A percentile compares a stretch with the other conserved stretches of the same genome.
Evolutionary conservation across 176 grass and related monocot species (phyloP).

Genomic region (Carex kokanica): DNA sequence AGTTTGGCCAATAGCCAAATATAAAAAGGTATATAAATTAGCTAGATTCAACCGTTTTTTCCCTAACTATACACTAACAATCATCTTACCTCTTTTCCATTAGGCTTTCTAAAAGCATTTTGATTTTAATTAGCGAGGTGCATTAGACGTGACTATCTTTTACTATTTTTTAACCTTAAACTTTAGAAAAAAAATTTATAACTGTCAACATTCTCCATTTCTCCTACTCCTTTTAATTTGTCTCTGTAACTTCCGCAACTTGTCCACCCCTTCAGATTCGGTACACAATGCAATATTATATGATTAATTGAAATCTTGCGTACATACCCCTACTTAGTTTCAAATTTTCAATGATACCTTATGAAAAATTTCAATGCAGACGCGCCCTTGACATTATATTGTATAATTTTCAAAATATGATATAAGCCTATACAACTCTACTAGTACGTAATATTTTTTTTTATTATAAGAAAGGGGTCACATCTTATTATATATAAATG

Average conservation of each 20-base stretch:
- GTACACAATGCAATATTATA: not conserved
- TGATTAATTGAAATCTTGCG: not conserved
- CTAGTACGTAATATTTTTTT: no score
- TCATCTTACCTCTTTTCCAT: not conserved
- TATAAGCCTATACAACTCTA: not conserved
- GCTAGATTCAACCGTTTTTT: conserved; percentile 36
- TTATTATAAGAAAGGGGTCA: no score
- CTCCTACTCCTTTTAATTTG: not conserved
- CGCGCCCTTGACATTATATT: not conserved
- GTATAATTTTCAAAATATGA: not conserved
- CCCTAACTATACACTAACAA: conserved; percentile 54
- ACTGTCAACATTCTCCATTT: conserved; percentile 22
- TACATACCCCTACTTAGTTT: not conserved
- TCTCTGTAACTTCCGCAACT: conserved; percentile 11
- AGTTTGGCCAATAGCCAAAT: conserved; percentile 1
- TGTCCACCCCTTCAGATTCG: not conserved
- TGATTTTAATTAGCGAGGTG: conserved; percentile 25
- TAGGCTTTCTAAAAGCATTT: not conserved
- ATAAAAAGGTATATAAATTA: conserved; percentile 10
- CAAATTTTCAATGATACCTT: not conserved
- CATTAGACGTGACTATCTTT: conserved; percentile 52
- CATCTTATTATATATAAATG: no score
- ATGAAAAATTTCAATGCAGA: not conserved
- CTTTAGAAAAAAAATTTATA: not conserved
- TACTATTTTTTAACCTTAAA: not conserved